Base-by-base conservation (phyloP, 2,329 filamentous ascomycete species). In the Metarhizium robertsii region DNA sequence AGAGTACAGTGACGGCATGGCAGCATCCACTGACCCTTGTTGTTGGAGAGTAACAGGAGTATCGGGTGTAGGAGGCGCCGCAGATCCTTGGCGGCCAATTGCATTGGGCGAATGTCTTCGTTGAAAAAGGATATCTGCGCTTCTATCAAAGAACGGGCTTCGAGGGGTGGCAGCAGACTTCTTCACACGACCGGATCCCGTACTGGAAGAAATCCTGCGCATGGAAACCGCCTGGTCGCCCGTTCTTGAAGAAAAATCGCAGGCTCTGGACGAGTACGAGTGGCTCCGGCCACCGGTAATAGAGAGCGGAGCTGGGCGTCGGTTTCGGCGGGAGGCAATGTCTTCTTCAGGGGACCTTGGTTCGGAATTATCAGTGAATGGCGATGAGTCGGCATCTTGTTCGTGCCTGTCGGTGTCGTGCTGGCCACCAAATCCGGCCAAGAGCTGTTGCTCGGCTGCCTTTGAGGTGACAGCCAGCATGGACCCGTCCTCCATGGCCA, bases 161-260 rank as follows among this genome's bases (percentile, higher is more conserved):
- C 67, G 67, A 30, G 69, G 69, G 2, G 65, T 67, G 42, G 61
- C 63, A 2, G 59, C 60, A 5, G 60, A 55, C 57, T 73, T 73
- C 50, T 62, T 64, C 30, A 72, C 63, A 43, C 71, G 65, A 3
- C 64, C 67, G 30, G 67, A 64, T 6, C 79, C 76, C 4, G 73
- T 75, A 8, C 77, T 73, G 2, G 80, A 83, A 14, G 76, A 74
- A 47, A 81, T 79, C 46, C 80, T 75, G 29, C 79, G 75, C 68
- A 83, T 79, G 2, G 77, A 75, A 57, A 73, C 73, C 2, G 73
- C 68, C 18, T 72, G 67, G 29, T 80, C 78, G 18, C 68, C 60
- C 36, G 76, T 69, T 61, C 74, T 73, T 18, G 71, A 62, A 53
- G 71, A 62, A 53, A 72, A 65, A n/a, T 82, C 80, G 5, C 77